Conservation (phyloP, 2,329 filamentous ascomycete species). For the Penicillium sclerotiorum region DNA sequence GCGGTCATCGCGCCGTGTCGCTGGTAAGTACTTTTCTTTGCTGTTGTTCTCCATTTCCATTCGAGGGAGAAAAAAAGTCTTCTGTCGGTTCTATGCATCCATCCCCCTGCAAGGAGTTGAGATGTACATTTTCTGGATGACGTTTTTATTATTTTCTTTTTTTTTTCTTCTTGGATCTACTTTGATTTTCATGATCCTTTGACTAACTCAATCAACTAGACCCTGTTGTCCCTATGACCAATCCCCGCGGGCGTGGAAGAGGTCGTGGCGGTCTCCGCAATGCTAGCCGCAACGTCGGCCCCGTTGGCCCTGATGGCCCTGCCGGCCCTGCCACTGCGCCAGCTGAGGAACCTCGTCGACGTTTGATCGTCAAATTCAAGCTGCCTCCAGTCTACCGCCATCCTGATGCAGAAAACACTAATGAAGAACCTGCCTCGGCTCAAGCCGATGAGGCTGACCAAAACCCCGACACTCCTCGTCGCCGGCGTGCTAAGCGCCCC, state of each 20-base stretch:
- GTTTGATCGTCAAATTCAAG: not conserved
- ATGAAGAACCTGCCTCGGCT: conserved; percentile 12
- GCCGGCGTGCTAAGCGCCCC: conserved; percentile 35
- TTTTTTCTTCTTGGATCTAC: no score
- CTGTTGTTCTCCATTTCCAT: not conserved
- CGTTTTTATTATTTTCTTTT: no score
- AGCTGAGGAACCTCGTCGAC: not conserved
- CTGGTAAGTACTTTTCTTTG: conserved; percentile 24
- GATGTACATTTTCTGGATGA: no score
- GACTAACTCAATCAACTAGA: conserved; percentile 22
- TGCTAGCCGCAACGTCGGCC: conserved; percentile 13
- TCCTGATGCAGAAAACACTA: no score
- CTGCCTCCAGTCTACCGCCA: no score
- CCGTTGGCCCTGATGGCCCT: not conserved
- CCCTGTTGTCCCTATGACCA: conserved; percentile 11
- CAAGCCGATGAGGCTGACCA: conserved; percentile 5
- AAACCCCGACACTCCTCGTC: conserved; percentile 34
- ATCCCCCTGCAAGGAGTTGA: not conserved
- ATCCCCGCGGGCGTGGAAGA: conserved; percentile 20
- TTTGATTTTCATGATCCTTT: no score
- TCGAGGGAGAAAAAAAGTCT: not conserved
- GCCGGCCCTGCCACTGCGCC: not conserved
- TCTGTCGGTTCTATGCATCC: no score
- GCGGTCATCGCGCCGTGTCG: conserved; percentile 22
- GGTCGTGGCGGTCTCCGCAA: conserved; percentile 21